Conservation (phyloP, 2,329 filamentous ascomycete genomes). For the Ceratocystis variospora region DNA sequence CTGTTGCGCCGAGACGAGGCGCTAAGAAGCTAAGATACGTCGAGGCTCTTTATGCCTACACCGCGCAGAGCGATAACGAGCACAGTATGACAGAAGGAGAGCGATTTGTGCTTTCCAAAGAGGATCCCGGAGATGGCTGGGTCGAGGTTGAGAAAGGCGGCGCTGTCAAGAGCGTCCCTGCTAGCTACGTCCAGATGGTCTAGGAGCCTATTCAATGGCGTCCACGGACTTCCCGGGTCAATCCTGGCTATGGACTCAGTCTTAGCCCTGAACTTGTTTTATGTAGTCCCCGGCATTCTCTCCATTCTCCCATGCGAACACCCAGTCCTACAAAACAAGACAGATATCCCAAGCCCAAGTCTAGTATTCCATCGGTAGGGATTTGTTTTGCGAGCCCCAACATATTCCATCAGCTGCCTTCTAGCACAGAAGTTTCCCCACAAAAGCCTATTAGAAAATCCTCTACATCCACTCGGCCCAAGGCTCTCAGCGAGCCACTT, state of each 20-base stretch:
- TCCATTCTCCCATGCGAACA: background rate
- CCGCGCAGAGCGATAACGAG: slow-evolving; percentile 71
- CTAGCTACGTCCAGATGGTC: slow-evolving; percentile 76
- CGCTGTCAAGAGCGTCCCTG: slow-evolving; percentile 74
- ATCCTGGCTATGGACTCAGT: slow-evolving; percentile 4
- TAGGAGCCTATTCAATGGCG: slow-evolving; percentile 27
- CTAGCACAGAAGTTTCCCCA: background rate
- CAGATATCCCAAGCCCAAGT: background rate
- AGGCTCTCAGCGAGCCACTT: background rate
- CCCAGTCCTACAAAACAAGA: background rate
- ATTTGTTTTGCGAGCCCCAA: background rate
- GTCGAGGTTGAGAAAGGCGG: slow-evolving; percentile 90
- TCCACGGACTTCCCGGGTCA: slow-evolving; percentile 8
- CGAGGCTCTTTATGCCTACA: slow-evolving; percentile 84
- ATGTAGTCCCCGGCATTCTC: slow-evolving; percentile 6
- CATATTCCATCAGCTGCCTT: background rate
- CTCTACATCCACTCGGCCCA: background rate
- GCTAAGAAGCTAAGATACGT: slow-evolving; percentile 92
- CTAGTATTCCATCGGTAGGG: background rate
- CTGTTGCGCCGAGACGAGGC: slow-evolving; percentile 76
- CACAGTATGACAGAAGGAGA: slow-evolving; percentile 87
- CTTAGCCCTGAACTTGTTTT: slow-evolving; percentile 13
- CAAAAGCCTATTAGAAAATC: background rate
- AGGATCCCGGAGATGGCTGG: slow-evolving; percentile 89
- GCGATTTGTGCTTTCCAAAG: slow-evolving; percentile 74